Evolutionary conservation across 768 basidiomycete genomes (phyloP), one percentile per base, ranked within the genome.

Genomic region (Rhizopogon rudus): DNA sequence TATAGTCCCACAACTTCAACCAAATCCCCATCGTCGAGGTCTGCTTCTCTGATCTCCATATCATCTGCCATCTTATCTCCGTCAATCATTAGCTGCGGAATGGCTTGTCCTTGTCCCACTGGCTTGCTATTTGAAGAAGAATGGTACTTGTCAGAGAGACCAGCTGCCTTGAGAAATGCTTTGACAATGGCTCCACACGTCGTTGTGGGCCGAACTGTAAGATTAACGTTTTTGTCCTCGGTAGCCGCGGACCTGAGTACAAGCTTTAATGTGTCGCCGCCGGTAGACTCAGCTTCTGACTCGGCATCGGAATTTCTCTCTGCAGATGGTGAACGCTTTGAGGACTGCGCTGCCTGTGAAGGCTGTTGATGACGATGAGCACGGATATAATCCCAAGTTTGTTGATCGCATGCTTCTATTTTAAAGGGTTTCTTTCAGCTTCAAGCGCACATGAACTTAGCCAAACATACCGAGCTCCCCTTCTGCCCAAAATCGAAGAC

Each of bases 1-100:
- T 59, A 78, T 33, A 89, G 61, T 14, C 83, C 88, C 56, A 82
- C 77, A 39, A 92, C 80, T 55, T 93, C 90, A 17, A 92, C 80
- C 73, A 84, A 65, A 67, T 93, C 90, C 0, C 88, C 90, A 58
- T 93, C 88, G 60, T 91, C 90, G 57, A 91, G 60, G 56, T 88
- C 89, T 17, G 80, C 78, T 13, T 82, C 80, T 10, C 84, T 79
- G 54, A 93, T 90, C 57, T 78, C 78, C 6, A 74, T 69, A 20
- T 78, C 73, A 37, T 81, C 74, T n/a, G 75, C 74, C 75, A 89
- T 77, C 63, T 75, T 83, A 40, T 90, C 87, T 6, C 90, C 90
- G 61, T 93, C 90, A 22, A 92, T 71, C 60, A 73, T 75, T 39
- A 91, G 63, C 41, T 67, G 71, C 8, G 67, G 71, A 56, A 61